These are phyloP conservation scores for Solanum hybrid DNA, from an alignment of 305 asterid genomes.

Conservation along the genomic window DNA sequence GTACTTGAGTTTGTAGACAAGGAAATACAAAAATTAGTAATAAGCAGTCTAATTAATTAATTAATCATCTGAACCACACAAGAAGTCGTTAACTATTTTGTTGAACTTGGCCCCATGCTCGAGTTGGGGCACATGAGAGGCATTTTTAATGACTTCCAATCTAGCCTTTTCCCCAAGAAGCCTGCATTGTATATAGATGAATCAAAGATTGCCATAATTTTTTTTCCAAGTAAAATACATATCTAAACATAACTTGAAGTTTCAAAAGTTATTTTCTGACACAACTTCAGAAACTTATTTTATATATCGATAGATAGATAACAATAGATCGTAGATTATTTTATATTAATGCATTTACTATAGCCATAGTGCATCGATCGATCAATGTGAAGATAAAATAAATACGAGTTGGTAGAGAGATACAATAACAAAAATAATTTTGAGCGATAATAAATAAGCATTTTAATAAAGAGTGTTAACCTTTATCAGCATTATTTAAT, in stretches of 20 bases:
- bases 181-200: slow-evolving; percentile 25
- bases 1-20: background rate
- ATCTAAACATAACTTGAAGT: background rate
- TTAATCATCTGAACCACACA: slow-evolving; percentile 14
- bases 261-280: background rate
- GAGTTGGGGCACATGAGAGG: slow-evolving; percentile 54
- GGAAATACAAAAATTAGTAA: background rate
- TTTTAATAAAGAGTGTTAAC: too few relatives aligned
- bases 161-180: slow-evolving; percentile 40
- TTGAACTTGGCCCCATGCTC: slow-evolving; percentile 42
- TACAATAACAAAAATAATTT: background rate
- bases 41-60: background rate
- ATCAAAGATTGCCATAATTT: background rate
- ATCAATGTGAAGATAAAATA: background rate
- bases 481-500: too few relatives aligned
- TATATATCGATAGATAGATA: background rate
- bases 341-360: background rate
- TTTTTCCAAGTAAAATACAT: background rate
- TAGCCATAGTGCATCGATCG: background rate
- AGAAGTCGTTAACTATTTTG: slow-evolving; percentile 32
- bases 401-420: background rate
- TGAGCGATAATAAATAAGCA: background rate
- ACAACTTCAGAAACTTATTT: background rate
- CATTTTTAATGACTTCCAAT: slow-evolving; percentile 34
- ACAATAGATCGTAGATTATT: background rate